Evolutionary conservation across 768 basidiomycete genomes (phyloP), one percentile per base, ranked within the genome.

Genomic region (Mycena galopus): DNA sequence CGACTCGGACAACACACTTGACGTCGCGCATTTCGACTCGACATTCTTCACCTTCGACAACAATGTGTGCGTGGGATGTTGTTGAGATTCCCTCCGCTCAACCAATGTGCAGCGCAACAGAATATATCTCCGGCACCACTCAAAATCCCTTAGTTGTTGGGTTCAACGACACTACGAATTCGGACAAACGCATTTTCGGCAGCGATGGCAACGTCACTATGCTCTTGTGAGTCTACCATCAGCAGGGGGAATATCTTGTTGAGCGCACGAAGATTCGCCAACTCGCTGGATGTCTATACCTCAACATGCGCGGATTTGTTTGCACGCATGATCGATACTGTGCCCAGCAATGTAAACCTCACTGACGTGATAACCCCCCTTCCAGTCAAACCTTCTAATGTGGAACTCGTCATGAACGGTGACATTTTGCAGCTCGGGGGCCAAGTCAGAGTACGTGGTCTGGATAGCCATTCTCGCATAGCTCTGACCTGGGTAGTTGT

Each of bases 131-230:
- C 3, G 64, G 70, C 4, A 58, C 56, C 10, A 64, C 63, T 2
- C 16, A 25, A 9, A 59, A 71, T 44, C 55, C 63, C 1, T 64
- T 71, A 23, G 62, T 50, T 14, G 69, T 71, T 1, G 62, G 55
- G 14, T 3, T 16, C 3, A 71, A 71, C 32, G 33, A 51, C 9
- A 71, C 69, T 30, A 71, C 58, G 29, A 30, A n/a, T n/a, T n/a
- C n/a, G n/a, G n/a, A n/a, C n/a, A n/a, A n/a, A n/a, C n/a, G n/a
- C n/a, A n/a, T n/a, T 17, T 56, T 56, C 29, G 61, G n/a, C 2
- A 62, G 60, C n/a, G 69, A 71, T 29, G 53, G 37, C 4, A 71
- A 71, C 25, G 62, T 39, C 8, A 71, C 69, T 12, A 71, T 71
- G 69, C 11, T 29, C 51, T 27, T 30, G 62, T 64, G 25, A 1